These are phyloP conservation scores for Colletotrichum sojae DNA, from an alignment of 2,329 filamentous ascomycete species.

Conservation along the genomic window DNA sequence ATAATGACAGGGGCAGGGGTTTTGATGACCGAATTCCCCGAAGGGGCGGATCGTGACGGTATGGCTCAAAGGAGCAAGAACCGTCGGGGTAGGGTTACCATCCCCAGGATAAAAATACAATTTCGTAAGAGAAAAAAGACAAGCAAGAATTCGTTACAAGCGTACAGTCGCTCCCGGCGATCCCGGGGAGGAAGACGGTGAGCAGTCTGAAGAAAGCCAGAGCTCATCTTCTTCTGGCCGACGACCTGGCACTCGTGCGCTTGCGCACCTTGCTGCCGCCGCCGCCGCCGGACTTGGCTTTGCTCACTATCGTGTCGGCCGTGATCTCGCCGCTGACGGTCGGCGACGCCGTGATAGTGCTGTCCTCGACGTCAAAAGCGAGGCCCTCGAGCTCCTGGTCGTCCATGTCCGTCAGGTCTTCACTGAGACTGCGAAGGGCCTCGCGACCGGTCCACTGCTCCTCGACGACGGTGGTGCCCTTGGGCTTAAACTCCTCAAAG, in stretches of 20 bases:
- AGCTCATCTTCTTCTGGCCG: constrained; percentile 49
- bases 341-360: constrained; percentile 59
- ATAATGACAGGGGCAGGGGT: not conserved
- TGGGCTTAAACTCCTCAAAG: constrained; percentile 82
- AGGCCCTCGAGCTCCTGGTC: constrained; percentile 88
- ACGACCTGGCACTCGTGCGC: constrained; percentile 50
- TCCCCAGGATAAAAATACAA: constrained; percentile 35
- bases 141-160: constrained; percentile 14
- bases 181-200: not conserved
- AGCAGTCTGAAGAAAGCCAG: not conserved
- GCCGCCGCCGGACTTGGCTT: constrained; percentile 47
- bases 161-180: constrained; percentile 1
- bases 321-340: constrained; percentile 39
- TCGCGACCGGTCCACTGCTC: constrained; percentile 82
- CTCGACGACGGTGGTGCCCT: constrained; percentile 84
- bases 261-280: constrained; percentile 48
- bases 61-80: not conserved
- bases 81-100: not conserved
- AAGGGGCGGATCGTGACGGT: constrained; percentile 13
- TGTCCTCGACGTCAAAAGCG: constrained; percentile 66
- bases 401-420: constrained; percentile 92
- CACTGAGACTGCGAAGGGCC: constrained; percentile 77
- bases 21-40: not conserved
- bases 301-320: constrained; percentile 43
- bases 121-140: constrained; percentile 15